phyloP scores from a whole-genome alignment of 2,329 filamentous ascomycete genomes.

The Pezicula carpinea region DNA sequence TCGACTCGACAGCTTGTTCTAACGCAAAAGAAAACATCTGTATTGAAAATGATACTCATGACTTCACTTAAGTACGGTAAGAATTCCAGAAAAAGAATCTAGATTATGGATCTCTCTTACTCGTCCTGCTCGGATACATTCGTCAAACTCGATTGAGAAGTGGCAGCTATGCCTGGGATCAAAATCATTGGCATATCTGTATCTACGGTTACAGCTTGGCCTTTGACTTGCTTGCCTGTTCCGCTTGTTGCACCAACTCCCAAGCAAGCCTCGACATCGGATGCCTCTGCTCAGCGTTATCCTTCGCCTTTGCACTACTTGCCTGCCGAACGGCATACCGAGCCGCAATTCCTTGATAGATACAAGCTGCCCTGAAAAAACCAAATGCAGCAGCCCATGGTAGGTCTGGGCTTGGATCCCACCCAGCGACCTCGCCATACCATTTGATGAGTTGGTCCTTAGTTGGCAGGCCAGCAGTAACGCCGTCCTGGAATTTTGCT shows the following conservation, averaged over 20 bases:
- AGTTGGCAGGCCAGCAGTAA: slow-evolving; percentile 46
- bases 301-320: slow-evolving; percentile 75
- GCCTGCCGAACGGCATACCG: slow-evolving; percentile 81
- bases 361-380: slow-evolving; percentile 55
- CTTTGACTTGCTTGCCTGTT: slow-evolving; percentile 29
- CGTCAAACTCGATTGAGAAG: too few species aligned
- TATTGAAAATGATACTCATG: too few species aligned
- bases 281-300: slow-evolving; percentile 64
- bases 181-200: neutral
- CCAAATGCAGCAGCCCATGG: slow-evolving; percentile 59
- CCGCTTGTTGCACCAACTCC: slow-evolving; percentile 57
- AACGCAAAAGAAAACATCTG: too few species aligned
- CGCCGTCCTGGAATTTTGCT: slow-evolving; percentile 42
- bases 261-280: slow-evolving; percentile 77
- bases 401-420: slow-evolving; percentile 61
- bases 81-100: too few species aligned
- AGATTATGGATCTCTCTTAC: too few species aligned
- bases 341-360: slow-evolving; percentile 87
- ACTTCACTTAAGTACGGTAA: too few species aligned
- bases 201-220: slow-evolving; percentile 37
- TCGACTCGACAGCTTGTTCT: too few species aligned
- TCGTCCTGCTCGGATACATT: too few species aligned
- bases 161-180: too few species aligned
- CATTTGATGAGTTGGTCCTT: slow-evolving; percentile 55
- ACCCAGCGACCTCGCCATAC: slow-evolving; percentile 66